Conservation (phyloP, 257 asterid genomes). For the Solanum gandarillasii region DNA sequence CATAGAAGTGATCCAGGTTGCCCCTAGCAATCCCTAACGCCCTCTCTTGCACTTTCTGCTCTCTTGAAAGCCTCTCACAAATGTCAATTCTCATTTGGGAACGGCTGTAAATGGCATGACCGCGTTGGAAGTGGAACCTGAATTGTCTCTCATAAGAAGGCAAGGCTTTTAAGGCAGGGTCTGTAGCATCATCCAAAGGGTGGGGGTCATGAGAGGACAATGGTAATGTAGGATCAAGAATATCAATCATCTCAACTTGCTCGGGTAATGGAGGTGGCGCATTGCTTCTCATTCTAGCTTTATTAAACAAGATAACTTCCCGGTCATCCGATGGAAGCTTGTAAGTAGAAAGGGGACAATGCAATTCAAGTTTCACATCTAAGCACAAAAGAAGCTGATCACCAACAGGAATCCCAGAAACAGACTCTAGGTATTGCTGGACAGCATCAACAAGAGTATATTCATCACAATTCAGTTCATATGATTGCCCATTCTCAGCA, state of each 20-base stretch:
- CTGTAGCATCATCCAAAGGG: conserved; percentile 78
- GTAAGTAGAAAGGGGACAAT: conserved; percentile 57
- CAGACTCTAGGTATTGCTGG: conserved; percentile 53
- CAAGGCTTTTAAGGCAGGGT: conserved; percentile 84
- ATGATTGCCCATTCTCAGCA: conserved; percentile 85
- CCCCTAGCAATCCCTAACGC: conserved; percentile 87
- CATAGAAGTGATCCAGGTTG: conserved; percentile 73
- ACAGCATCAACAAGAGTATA: conserved; percentile 67
- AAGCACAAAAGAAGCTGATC: conserved; percentile 87
- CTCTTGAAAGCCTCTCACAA: conserved; percentile 64
- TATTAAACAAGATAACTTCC: conserved; percentile 74
- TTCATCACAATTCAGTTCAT: conserved; percentile 61
- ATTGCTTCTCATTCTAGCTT: conserved; percentile 70
- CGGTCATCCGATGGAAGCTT: conserved; percentile 64
- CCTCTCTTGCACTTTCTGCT: conserved; percentile 88
- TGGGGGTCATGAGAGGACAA: conserved; percentile 47
- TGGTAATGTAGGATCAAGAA: conserved; percentile 53
- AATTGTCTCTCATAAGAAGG: conserved; percentile 90
- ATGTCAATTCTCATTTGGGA: conserved; percentile 39
- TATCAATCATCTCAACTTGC: conserved; percentile 41
- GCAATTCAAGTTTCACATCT: conserved; percentile 75
- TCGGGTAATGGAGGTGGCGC: conserved; percentile 51
- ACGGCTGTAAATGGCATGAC: conserved; percentile 58
- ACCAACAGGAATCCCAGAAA: conserved; percentile 40
- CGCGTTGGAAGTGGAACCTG: conserved; percentile 79